Percentiles rank a stretch among this genome's conserved stretches.
phyloP scores from a whole-genome alignment of 768 basidiomycete genomes.

The Baorangia bicolor region DNA sequence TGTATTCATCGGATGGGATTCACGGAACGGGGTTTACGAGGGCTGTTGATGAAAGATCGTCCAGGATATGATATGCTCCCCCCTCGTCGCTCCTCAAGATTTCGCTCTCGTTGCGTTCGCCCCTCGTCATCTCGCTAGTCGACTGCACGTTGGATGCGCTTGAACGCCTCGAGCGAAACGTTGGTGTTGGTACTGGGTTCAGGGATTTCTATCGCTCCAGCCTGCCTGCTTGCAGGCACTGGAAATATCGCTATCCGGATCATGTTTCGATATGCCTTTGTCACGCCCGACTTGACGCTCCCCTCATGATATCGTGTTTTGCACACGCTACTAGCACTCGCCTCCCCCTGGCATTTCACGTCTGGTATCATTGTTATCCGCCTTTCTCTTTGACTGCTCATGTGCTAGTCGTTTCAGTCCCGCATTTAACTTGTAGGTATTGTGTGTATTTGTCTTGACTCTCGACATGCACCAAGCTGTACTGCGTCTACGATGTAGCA shows the following conservation, averaged over 20 bases:
- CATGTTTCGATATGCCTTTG: constrained; percentile 26
- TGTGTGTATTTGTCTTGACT: constrained; percentile 28
- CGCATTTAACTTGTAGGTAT: constrained; percentile 31
- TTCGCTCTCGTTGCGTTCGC: constrained; percentile 23
- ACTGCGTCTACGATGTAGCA: constrained; percentile 35
- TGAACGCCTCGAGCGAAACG: constrained; percentile 22
- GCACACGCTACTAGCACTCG: constrained; percentile 18
- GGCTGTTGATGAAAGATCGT: constrained; percentile 24
- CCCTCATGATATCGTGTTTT: constrained; percentile 10
- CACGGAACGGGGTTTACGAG: constrained; percentile 28
- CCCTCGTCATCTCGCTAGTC: constrained; percentile 39
- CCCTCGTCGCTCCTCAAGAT: not conserved
- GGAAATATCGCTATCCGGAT: constrained; percentile 16
- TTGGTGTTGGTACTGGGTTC: constrained; percentile 11
- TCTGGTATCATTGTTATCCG: constrained; percentile 23
- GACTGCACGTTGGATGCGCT: constrained; percentile 25
- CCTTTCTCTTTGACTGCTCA: constrained; percentile 25
- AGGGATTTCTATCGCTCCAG: constrained; percentile 5
- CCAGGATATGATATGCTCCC: constrained; percentile 11
- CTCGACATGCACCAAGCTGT: constrained; percentile 30
- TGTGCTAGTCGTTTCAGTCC: constrained; percentile 26
- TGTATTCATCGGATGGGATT: constrained; percentile 26
- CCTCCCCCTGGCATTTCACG: constrained; percentile 15
- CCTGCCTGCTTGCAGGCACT: constrained; percentile 29
- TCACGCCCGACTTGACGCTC: constrained; percentile 20